phyloP scores from a whole-genome alignment of 805 yeast genomes.

The Candida adriatica region DNA sequence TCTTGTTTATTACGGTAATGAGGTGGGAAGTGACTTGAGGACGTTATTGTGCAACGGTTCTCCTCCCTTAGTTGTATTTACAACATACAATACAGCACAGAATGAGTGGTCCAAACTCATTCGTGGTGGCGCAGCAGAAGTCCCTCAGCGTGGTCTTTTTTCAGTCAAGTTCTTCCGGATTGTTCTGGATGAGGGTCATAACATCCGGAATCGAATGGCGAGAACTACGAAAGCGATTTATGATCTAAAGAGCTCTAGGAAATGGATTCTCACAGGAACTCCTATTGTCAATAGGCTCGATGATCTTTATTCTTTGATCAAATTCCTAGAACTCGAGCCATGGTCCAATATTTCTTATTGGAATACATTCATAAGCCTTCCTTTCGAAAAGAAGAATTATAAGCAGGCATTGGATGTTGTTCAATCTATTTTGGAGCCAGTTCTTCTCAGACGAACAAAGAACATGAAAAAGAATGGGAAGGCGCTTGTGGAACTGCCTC shows the following conservation, averaged over 20 bases:
- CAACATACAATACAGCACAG: constrained; percentile 83
- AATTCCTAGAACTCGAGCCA: constrained; percentile 75
- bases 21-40: constrained; percentile 41
- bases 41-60: constrained; percentile 34
- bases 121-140: constrained; percentile 8
- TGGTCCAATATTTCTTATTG: constrained; percentile 84
- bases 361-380: constrained; percentile 78
- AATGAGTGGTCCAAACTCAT: constrained; percentile 58
- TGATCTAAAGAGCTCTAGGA: constrained; percentile 54
- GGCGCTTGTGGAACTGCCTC: constrained; percentile 69
- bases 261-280: constrained; percentile 90
- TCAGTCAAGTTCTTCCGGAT: constrained; percentile 70
- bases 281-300: constrained; percentile 87
- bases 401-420: constrained; percentile 74
- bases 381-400: constrained; percentile 70
- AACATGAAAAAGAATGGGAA: constrained; percentile 76
- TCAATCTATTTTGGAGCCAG: constrained; percentile 79
- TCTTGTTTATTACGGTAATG: constrained; percentile 72
- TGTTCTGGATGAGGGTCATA: constrained; percentile 87
- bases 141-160: constrained; percentile 47
- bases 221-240: constrained; percentile 74
- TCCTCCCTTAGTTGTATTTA: constrained; percentile 66
- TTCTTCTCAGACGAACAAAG: constrained; percentile 79
- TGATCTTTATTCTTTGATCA: constrained; percentile 73
- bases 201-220: constrained; percentile 70